Conservation (phyloP, 495 filamentous ascomycete species). For the Tuber calosporum region DNA sequence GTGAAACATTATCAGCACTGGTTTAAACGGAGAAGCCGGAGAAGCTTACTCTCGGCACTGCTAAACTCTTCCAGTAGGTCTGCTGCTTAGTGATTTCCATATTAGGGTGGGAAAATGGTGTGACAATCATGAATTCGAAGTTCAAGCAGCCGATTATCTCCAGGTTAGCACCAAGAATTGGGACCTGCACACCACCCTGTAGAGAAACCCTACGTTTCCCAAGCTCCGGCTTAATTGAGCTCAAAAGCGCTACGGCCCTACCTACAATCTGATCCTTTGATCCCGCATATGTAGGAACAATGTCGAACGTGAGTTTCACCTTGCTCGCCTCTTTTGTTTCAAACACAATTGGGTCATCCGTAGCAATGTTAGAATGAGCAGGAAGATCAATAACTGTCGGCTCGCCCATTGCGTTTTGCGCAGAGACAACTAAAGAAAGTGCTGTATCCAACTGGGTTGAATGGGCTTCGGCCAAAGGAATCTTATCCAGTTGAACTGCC, state of each 20-base stretch:
- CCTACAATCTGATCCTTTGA: slow-evolving; percentile 78
- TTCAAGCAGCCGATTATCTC: slow-evolving; percentile 91
- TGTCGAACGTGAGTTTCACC: slow-evolving; percentile 87
- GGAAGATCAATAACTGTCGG: slow-evolving; percentile 84
- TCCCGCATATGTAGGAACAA: slow-evolving; percentile 96
- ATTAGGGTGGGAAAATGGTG: slow-evolving; percentile 85
- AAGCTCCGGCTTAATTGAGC: slow-evolving; percentile 70
- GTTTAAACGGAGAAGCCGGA: background rate
- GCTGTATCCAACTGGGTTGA: slow-evolving; percentile 90
- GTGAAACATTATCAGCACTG: background rate
- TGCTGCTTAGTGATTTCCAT: slow-evolving; percentile 82
- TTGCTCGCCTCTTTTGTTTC: slow-evolving; percentile 66
- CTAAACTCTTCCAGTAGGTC: slow-evolving; percentile 89
- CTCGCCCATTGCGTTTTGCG: slow-evolving; percentile 75
- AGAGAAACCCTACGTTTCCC: slow-evolving; percentile 72
- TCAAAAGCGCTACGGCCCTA: slow-evolving; percentile 83
- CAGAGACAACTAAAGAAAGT: slow-evolving; percentile 85
- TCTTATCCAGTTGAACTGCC: slow-evolving; percentile 80
- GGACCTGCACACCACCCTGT: slow-evolving; percentile 87
- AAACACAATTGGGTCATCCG: slow-evolving; percentile 78
- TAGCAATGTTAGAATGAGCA: slow-evolving; percentile 85
- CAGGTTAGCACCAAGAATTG: slow-evolving; percentile 69
- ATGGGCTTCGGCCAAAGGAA: slow-evolving; percentile 79
- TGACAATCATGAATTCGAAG: slow-evolving; percentile 94
- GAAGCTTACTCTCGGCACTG: slow-evolving; percentile 57